Conservation (phyloP, 257 asterid genomes). For the Solanum commersonii region DNA sequence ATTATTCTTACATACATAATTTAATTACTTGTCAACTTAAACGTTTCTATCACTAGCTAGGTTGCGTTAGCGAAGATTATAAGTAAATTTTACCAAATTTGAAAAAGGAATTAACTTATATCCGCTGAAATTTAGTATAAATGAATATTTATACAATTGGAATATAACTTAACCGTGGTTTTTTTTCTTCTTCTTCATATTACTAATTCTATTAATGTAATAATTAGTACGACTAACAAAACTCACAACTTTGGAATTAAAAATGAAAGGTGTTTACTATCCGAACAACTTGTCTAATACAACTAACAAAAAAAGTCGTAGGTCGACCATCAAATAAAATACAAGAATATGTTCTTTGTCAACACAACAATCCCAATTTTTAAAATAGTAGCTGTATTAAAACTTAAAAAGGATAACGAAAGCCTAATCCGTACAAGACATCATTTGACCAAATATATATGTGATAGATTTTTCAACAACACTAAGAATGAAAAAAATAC, state of each 20-base stretch:
- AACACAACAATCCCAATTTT: neutral
- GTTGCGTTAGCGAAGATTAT: neutral
- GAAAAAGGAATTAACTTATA: neutral
- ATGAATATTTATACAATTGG: neutral
- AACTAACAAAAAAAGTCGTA: neutral
- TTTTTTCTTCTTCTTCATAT: neutral
- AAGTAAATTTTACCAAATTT: neutral
- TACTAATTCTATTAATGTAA: neutral
- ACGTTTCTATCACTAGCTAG: neutral
- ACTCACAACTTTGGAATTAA: neutral
- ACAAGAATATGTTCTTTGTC: neutral
- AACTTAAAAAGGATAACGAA: neutral
- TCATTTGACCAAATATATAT: neutral
- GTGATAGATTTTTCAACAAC: neutral
- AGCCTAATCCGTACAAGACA: neutral
- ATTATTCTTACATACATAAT: neutral
- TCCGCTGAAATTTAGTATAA: neutral
- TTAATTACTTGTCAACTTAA: neutral
- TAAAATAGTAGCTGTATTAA: neutral
- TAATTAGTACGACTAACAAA: neutral
- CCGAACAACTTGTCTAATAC: neutral
- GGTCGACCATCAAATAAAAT: neutral
- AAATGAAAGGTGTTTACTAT: too few relatives aligned
- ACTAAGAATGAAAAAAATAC: too few relatives aligned
- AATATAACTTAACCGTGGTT: neutral